phyloP scores from a whole-genome alignment of 2,329 filamentous ascomycete genomes.

The Phialocephala sp. region DNA sequence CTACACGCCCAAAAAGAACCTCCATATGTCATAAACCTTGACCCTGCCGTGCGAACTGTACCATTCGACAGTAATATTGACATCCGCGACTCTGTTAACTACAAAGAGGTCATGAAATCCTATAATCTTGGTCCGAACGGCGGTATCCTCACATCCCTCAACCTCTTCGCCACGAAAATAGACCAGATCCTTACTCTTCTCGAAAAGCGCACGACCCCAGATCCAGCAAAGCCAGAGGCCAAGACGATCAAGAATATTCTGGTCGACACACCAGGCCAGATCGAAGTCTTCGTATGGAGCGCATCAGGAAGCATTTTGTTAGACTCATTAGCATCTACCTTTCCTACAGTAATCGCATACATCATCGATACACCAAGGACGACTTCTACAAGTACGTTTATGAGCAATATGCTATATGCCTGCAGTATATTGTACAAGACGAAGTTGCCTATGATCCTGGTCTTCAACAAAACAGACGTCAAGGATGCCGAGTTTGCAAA shows the following conservation, averaged over 20 bases:
- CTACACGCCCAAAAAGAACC: slow-evolving; percentile 80
- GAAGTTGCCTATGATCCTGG: slow-evolving; percentile 96
- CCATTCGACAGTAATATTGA: slow-evolving; percentile 98
- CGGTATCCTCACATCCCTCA: slow-evolving; percentile 92
- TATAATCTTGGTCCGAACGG: slow-evolving; percentile 98
- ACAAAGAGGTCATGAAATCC: slow-evolving; percentile 99
- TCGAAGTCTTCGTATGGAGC: slow-evolving; percentile 99
- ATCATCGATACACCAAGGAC: slow-evolving; percentile 96
- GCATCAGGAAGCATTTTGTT: slow-evolving; percentile 93
- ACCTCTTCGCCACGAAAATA: slow-evolving; percentile 97
- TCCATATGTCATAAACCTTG: slow-evolving; percentile 96
- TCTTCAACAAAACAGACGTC: slow-evolving; percentile 99
- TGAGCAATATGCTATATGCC: slow-evolving; percentile 99
- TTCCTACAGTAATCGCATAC: slow-evolving; percentile 96
- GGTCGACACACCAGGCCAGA: slow-evolving; percentile 95
- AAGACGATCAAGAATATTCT: slow-evolving; percentile 81
- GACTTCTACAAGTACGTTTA: slow-evolving; percentile 93
- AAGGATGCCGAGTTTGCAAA: slow-evolving; percentile 90
- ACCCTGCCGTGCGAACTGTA: slow-evolving; percentile 90
- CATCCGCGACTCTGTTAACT: slow-evolving; percentile 98
- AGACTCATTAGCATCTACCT: slow-evolving; percentile 88
- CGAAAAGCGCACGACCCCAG: slow-evolving; percentile 81
- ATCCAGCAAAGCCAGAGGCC: slow-evolving; percentile 62
- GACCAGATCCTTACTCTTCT: slow-evolving; percentile 90
- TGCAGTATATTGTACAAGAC: slow-evolving; percentile 99